Percentiles rank a stretch among this genome's conserved stretches.
phyloP scores from a whole-genome alignment of 495 filamentous ascomycete genomes.

The Podospora fimiseda region DNA sequence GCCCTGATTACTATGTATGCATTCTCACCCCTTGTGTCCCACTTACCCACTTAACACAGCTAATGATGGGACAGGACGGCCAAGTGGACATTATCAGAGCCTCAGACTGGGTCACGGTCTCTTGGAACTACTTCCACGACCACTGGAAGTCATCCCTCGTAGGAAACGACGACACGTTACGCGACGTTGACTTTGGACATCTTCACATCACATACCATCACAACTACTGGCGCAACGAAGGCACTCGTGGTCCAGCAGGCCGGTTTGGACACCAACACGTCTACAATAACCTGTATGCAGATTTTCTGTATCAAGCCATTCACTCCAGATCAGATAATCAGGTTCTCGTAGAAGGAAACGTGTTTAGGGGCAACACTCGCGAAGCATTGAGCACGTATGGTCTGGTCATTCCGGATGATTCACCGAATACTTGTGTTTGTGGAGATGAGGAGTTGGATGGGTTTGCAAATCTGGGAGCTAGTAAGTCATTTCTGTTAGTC shows the following conservation, averaged over 20 bases:
- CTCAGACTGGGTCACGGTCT: conserved; percentile 46
- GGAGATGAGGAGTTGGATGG: conserved; percentile 23
- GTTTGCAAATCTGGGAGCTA: conserved; percentile 32
- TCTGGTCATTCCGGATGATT: conserved; percentile 41
- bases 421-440: conserved; percentile 21
- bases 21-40: conserved; percentile 1
- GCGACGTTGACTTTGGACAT: conserved; percentile 43
- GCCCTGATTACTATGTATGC: conserved; percentile 57
- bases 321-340: conserved; percentile 50
- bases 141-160: conserved; percentile 61
- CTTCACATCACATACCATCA: conserved; percentile 55
- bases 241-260: conserved; percentile 54
- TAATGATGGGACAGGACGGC: conserved; percentile 40
- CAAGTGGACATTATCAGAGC: conserved; percentile 56
- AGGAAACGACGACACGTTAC: conserved; percentile 51
- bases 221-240: conserved; percentile 57
- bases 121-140: conserved; percentile 49
- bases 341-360: conserved; percentile 48
- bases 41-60: not conserved
- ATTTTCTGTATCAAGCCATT: conserved; percentile 42
- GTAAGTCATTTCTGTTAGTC: conserved; percentile 23
- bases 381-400: conserved; percentile 43
- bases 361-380: conserved; percentile 34
- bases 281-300: conserved; percentile 41
- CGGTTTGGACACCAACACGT: conserved; percentile 56